These are phyloP conservation scores for Plasmodium ovale DNA, from an alignment of 169 alveolate species.

Conservation along the genomic window DNA sequence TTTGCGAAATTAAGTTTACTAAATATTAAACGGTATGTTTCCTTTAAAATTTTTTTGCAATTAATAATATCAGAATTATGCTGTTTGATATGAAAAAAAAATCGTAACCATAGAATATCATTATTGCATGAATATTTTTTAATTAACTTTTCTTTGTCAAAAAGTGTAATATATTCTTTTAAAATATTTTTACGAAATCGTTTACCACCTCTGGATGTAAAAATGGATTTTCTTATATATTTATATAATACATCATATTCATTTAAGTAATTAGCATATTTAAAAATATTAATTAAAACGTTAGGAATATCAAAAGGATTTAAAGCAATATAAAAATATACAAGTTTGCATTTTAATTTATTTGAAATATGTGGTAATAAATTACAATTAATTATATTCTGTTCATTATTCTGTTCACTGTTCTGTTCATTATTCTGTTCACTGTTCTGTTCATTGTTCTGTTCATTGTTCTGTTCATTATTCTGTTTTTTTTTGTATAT, in stretches of 20 bases:
- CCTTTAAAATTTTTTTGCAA: constrained; percentile 21
- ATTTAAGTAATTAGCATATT: constrained; percentile 80
- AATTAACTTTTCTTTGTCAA: constrained; percentile 30
- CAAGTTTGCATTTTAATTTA: constrained; percentile 77
- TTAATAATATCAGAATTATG: constrained; percentile 32
- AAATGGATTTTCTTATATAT: constrained; percentile 74
- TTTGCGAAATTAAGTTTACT: constrained; percentile 59
- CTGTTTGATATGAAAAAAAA: constrained; percentile 11
- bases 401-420: no score
- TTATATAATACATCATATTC: constrained; percentile 80
- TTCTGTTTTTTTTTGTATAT: no score
- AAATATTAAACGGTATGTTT: constrained; percentile 57
- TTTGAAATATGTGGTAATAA: constrained; percentile 65
- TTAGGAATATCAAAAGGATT: constrained; percentile 81
- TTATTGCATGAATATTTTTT: constrained; percentile 43
- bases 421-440: no score
- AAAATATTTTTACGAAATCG: constrained; percentile 75
- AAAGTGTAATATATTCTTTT: constrained; percentile 74
- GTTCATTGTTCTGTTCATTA: no score
- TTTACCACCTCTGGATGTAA: constrained; percentile 85
- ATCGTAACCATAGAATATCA: constrained; percentile 62
- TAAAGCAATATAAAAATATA: constrained; percentile 80
- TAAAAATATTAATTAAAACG: constrained; percentile 79
- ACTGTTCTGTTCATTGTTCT: no score
- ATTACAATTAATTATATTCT: constrained; percentile 37